phyloP scores from a whole-genome alignment of 768 basidiomycete genomes.

The Suillus alpinus region DNA sequence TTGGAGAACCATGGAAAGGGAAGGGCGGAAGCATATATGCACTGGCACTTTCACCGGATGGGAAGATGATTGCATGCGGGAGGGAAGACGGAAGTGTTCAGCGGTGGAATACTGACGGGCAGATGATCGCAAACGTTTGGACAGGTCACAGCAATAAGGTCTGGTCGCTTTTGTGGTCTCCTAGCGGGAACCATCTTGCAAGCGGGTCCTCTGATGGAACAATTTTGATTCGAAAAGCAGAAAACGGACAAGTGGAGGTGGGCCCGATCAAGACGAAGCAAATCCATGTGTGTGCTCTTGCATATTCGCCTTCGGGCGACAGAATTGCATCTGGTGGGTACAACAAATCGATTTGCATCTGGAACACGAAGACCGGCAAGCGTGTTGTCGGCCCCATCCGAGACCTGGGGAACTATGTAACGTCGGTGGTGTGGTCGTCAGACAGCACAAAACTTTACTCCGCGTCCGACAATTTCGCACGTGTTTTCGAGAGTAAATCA shows the following conservation, averaged over 20 bases:
- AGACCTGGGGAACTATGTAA: background rate
- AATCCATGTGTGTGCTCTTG: background rate
- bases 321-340: background rate
- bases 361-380: background rate
- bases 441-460: background rate
- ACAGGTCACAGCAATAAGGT: background rate
- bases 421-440: background rate
- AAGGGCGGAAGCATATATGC: background rate
- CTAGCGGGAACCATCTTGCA: background rate
- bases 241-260: background rate
- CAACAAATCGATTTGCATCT: background rate
- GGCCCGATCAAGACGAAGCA: background rate
- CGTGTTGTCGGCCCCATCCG: background rate
- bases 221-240: background rate
- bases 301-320: background rate
- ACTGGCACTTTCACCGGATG: background rate
- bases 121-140: background rate
- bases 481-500: background rate
- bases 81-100: background rate
- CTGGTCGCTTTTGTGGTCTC: background rate
- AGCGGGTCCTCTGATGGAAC: background rate
- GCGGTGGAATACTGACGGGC: background rate
- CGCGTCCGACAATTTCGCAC: background rate
- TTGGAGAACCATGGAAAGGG: background rate
- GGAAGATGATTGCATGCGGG: background rate